A percentile compares a stretch with the other conserved stretches of the same genome.
Conservation (phyloP, 257 asterid genomes). For the Leonotis leonurus region DNA sequence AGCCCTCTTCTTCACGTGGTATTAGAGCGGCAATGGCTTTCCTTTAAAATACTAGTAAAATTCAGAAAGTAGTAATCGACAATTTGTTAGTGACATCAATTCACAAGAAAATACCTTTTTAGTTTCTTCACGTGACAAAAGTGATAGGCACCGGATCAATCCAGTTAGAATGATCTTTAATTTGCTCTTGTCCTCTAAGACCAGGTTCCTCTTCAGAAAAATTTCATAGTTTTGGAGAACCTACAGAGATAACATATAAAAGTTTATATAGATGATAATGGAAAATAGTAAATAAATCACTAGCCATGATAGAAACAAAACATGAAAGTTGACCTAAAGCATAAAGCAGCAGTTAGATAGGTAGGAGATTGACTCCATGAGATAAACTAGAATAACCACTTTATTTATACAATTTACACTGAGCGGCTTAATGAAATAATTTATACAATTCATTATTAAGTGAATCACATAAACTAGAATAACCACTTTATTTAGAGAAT, state of each 20-base stretch:
- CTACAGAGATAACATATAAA: constrained; percentile 33
- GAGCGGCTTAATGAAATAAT: too few relatives aligned
- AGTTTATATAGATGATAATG: background rate
- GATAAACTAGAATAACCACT: too few relatives aligned
- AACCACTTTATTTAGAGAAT: too few relatives aligned
- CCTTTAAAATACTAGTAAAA: background rate
- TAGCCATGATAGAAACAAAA: background rate
- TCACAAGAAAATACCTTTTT: constrained; percentile 46
- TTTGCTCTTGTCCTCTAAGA: constrained; percentile 71
- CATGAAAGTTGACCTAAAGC: background rate
- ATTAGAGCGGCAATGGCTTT: background rate
- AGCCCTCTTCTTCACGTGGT: background rate
- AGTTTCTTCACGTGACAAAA: constrained; percentile 50
- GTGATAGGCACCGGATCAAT: constrained; percentile 64
- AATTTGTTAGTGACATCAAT: constrained; percentile 1
- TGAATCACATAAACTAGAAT: too few relatives aligned
- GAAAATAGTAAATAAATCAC: background rate
- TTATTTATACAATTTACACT: too few relatives aligned
- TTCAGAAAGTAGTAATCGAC: background rate
- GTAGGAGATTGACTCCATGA: background rate
- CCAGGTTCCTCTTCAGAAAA: constrained; percentile 62
- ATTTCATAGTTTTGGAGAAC: constrained; percentile 66
- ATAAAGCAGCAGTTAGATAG: background rate
- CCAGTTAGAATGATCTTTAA: constrained; percentile 63
- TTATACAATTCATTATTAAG: too few relatives aligned